Conservation (phyloP, 2,329 filamentous ascomycete genomes). For the Epichloe scottii region DNA sequence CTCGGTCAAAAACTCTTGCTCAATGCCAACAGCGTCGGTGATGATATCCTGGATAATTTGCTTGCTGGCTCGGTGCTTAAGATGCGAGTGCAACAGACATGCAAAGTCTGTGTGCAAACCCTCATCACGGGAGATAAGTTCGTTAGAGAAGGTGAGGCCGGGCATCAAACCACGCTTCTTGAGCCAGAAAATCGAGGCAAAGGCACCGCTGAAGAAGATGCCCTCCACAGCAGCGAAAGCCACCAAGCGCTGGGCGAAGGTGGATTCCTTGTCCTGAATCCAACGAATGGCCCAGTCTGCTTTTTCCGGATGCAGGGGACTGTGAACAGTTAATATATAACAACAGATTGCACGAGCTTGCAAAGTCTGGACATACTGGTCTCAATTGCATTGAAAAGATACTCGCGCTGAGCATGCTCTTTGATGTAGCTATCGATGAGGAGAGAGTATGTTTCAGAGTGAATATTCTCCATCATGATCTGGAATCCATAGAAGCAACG, state of each 20-base stretch:
- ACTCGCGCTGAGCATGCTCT: conserved; percentile 83
- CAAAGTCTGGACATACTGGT: conserved; percentile 55
- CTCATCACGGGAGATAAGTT: conserved; percentile 98
- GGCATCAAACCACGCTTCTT: conserved; percentile 99
- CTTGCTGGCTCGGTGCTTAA: conserved; percentile 81
- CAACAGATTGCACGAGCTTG: conserved; percentile 3
- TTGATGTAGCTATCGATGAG: conserved; percentile 99
- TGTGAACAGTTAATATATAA: conserved; percentile 19
- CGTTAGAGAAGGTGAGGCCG: conserved; percentile 97
- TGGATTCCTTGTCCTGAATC: conserved; percentile 89
- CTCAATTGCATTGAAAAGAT: conserved; percentile 97
- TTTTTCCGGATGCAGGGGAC: conserved; percentile 95
- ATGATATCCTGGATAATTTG: conserved; percentile 78
- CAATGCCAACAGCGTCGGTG: conserved; percentile 82
- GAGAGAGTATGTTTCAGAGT: conserved; percentile 98
- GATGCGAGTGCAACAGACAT: conserved; percentile 92
- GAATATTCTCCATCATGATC: conserved; percentile 99
- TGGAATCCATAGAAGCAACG: conserved; percentile 99
- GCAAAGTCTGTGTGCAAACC: conserved; percentile 99
- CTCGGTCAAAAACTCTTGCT: conserved; percentile 96
- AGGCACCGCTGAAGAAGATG: conserved; percentile 99
- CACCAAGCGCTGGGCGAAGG: conserved; percentile 88
- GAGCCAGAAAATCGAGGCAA: conserved; percentile 98
- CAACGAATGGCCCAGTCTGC: conserved; percentile 93
- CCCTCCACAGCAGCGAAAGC: conserved; percentile 97